These are phyloP conservation scores for Neoscytalidium dimidiatum DNA, from an alignment of 2,329 filamentous ascomycete species.

Conservation along the genomic window DNA sequence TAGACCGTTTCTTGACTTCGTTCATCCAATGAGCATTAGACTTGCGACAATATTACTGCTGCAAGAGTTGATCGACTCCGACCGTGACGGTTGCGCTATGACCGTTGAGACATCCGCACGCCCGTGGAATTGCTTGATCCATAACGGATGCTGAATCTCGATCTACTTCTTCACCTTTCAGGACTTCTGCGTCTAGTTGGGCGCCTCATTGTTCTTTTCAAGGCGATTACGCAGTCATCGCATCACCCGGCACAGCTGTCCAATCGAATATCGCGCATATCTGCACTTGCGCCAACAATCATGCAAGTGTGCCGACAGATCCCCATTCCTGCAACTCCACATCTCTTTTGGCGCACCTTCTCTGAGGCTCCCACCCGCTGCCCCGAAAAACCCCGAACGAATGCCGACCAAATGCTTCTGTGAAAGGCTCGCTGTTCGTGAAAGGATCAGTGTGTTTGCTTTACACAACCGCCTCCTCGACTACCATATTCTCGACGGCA, in stretches of 20 bases:
- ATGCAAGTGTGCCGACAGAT: not conserved
- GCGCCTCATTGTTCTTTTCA: not conserved
- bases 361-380: not conserved
- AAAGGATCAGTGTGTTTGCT: not conserved
- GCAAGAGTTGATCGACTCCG: no score
- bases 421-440: conserved; percentile 1
- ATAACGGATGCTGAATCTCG: not conserved
- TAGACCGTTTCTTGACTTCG: no score
- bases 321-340: conserved; percentile 11
- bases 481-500: conserved; percentile 13
- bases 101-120: not conserved
- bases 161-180: not conserved
- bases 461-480: conserved; percentile 14
- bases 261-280: conserved; percentile 1
- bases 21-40: no score
- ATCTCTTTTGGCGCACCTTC: not conserved
- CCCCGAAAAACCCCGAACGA: conserved; percentile 16
- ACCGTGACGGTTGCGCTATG: not conserved
- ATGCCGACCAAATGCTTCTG: conserved; percentile 15
- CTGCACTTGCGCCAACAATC: not conserved
- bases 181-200: not conserved
- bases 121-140: not conserved
- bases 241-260: not conserved
- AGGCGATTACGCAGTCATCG: not conserved
- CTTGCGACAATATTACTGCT: no score